Conservation (phyloP, 805 yeast species). For the Hagleromyces aurorensis region DNA sequence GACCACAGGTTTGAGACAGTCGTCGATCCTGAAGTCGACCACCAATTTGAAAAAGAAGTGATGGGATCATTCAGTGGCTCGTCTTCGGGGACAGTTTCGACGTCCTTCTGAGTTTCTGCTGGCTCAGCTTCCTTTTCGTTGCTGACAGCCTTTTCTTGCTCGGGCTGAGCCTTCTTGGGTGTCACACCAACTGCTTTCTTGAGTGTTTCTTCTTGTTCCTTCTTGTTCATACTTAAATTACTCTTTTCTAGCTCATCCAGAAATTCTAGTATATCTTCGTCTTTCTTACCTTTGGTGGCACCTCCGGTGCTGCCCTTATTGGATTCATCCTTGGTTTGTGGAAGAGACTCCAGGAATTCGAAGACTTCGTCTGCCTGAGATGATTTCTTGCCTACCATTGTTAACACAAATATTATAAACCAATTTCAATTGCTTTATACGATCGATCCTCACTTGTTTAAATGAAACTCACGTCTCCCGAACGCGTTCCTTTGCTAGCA, state of each 20-base stretch:
- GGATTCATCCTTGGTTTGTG: constrained; percentile 41
- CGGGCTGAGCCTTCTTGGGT: constrained; percentile 5
- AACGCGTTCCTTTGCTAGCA: too few species aligned
- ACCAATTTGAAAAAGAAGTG: constrained; percentile 62
- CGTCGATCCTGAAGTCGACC: constrained; percentile 61
- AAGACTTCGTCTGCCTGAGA: constrained; percentile 67
- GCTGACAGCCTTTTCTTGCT: constrained; percentile 1
- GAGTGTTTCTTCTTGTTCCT: constrained; percentile 12
- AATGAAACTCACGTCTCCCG: too few species aligned
- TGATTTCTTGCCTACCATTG: constrained; percentile 25
- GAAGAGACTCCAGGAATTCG: constrained; percentile 73
- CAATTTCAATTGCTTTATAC: too few species aligned
- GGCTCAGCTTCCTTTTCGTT: constrained; percentile 17
- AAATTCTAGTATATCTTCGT: constrained; percentile 36
- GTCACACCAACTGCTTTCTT: constrained; percentile 18
- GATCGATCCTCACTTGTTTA: too few species aligned
- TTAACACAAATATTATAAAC: constrained; percentile 1
- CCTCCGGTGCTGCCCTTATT: constrained; percentile 8
- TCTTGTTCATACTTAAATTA: constrained; percentile 35
- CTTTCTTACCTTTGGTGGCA: constrained; percentile 20
- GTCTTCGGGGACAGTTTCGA: constrained; percentile 11
- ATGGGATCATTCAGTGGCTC: constrained; percentile 47
- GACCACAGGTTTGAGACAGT: constrained; percentile 65
- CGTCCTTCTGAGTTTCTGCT: constrained; percentile 18
- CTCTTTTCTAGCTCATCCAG: constrained; percentile 64